Percentiles rank a stretch among this genome's conserved stretches.
These are phyloP conservation scores for Nymphaea colorata DNA, from an alignment of 164 flowering plant genomes.

Conservation along the genomic window DNA sequence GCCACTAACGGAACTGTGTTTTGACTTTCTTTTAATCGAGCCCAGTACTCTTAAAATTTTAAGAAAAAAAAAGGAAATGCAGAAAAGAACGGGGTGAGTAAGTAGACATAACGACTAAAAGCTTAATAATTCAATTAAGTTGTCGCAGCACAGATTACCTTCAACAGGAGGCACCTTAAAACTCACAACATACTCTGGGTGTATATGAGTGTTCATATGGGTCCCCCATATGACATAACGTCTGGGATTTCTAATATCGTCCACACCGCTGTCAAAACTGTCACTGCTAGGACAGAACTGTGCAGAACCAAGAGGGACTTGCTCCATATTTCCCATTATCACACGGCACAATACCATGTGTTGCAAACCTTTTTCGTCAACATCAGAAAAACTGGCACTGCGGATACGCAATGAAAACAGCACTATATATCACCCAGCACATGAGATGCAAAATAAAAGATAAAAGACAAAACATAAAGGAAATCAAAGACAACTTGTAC, in stretches of 20 bases:
- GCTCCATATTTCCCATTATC: slow-evolving; percentile 40
- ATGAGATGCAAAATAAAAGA: not conserved
- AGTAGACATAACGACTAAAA: not conserved
- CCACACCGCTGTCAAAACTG: slow-evolving; percentile 47
- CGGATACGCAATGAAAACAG: not conserved
- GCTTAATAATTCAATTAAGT: not conserved
- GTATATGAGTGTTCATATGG: slow-evolving; percentile 41
- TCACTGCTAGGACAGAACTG: slow-evolving; percentile 34
- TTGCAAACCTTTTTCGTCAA: slow-evolving; percentile 30
- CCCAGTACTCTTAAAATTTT: slow-evolving; percentile 1
- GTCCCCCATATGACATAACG: slow-evolving; percentile 40
- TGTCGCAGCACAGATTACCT: slow-evolving; percentile 12
- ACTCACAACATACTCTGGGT: slow-evolving; percentile 37
- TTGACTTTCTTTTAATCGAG: not conserved
- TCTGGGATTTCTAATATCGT: slow-evolving; percentile 24
- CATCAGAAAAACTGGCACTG: slow-evolving; percentile 21
- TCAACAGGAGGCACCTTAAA: slow-evolving; percentile 27
- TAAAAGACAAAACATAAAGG: not conserved
- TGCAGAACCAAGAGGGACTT: slow-evolving; percentile 28
- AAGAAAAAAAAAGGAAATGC: not conserved
- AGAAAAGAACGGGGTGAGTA: not conserved
- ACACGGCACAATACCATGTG: slow-evolving; percentile 46
- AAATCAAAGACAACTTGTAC: not conserved
- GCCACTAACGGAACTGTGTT: not conserved
- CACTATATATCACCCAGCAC: slow-evolving; percentile 1